Evolutionary conservation across 495 filamentous ascomycete genomes (phyloP), one percentile per base, ranked within the genome.

Genomic region (Achaetomiella virescens): DNA sequence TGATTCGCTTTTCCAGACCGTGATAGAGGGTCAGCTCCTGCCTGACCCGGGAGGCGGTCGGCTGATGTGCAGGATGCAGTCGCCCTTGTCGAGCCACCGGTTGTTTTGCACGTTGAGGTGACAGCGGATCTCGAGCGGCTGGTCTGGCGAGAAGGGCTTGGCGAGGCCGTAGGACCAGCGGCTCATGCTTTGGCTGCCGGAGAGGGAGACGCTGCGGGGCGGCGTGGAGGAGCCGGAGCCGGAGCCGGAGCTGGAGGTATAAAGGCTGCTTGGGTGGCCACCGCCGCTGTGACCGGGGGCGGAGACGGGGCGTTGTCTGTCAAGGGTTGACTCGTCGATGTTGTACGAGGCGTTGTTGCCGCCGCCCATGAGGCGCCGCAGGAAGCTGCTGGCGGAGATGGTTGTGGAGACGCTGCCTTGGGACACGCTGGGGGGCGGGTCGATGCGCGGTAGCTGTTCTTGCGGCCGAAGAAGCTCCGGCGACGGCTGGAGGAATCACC

Each of bases 21-120:
- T 80, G 66, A 55, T 79, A 69, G 21, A 75, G 74, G 33, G 70
- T 70, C 46, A 76, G 62, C 51, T 76, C 76, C 59, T 79, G 81
- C 35, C 76, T 63, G 59, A 80, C 73, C 81, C 79, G 22, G 78
- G 71, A 36, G 81, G 74, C 1, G 86, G 84, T 9, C 86, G 85
- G 69, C 87, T 83, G 63, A 97, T 90, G 29, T 86, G 87, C 31
- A 98, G 70, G 27, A 84, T 77, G 47, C 91, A 91, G 44, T 87
- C 83, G 51, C 92, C 91, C 75, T 92, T 85, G 61, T 97, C 91
- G 27, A 87, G 82, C 93, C 93, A 98, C 64, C 87, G 89, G 35
- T 83, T 84, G 20, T 82, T 75, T 3, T 82, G 81, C 49, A 91
- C 86, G 38, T 90, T 85, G 17, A 84, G 68, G 70, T 97, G 95